These are phyloP conservation scores for Teratosphaeria gauchensis DNA, from an alignment of 2,329 filamentous ascomycete genomes.

Conservation along the genomic window DNA sequence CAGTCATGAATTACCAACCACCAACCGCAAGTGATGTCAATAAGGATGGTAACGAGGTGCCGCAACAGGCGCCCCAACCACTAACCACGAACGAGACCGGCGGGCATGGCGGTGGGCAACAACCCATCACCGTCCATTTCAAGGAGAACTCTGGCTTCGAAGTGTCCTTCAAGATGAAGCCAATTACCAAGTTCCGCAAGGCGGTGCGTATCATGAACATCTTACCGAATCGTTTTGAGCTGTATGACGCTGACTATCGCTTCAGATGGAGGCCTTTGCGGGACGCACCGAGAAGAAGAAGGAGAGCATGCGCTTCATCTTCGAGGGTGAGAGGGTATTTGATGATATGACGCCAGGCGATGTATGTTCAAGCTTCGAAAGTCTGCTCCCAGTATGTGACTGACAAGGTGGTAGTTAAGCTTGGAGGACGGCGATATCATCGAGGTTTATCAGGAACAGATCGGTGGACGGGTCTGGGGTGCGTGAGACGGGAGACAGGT, in stretches of 20 bases:
- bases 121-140: slow-evolving; percentile 10
- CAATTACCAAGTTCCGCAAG: slow-evolving; percentile 14
- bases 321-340: slow-evolving; percentile 14
- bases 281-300: not conserved
- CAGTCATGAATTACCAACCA: not conserved
- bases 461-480: slow-evolving; percentile 7
- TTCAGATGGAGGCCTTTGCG: slow-evolving; percentile 10
- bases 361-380: slow-evolving; percentile 8
- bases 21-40: not conserved
- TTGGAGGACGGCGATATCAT: slow-evolving; percentile 16
- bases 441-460: slow-evolving; percentile 15
- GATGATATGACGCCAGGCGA: slow-evolving; percentile 8
- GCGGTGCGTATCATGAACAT: not conserved
- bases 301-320: slow-evolving; percentile 12
- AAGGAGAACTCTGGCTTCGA: slow-evolving; percentile 9
- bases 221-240: not conserved
- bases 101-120: not conserved
- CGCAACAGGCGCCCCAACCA: not conserved
- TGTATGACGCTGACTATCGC: not conserved
- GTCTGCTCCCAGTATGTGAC: not conserved
- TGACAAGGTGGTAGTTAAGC: slow-evolving; percentile 7
- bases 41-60: not conserved
- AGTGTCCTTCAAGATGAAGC: slow-evolving; percentile 17
- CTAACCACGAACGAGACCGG: not conserved
- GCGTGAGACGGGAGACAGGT: too few species aligned